These are phyloP conservation scores for Salvia hispanica DNA, from an alignment of 257 asterid species.

Conservation along the genomic window DNA sequence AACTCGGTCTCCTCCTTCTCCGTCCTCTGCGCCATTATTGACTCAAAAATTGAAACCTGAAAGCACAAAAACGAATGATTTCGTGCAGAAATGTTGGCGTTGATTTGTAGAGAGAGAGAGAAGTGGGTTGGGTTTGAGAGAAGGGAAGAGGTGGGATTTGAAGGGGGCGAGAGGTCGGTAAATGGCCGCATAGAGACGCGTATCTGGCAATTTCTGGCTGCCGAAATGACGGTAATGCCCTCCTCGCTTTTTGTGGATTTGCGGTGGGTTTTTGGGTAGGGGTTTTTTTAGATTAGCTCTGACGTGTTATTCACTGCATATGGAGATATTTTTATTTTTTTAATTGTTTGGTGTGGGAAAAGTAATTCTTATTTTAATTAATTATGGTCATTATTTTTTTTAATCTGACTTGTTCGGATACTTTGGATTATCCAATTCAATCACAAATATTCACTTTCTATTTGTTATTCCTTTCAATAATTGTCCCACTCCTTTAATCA, in stretches of 20 bases:
- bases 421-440: neutral
- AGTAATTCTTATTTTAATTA: neutral
- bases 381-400: neutral
- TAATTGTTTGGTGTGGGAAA: neutral
- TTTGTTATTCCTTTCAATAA: neutral
- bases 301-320: slow-evolving; percentile 48
- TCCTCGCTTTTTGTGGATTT: slow-evolving; percentile 29
- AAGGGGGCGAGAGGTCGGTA: slow-evolving; percentile 53
- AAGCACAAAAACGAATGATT: neutral
- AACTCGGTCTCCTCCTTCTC: slow-evolving; percentile 84
- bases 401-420: neutral
- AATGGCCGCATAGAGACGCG: slow-evolving; percentile 68
- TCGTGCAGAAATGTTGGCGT: neutral
- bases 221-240: slow-evolving; percentile 45
- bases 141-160: slow-evolving; percentile 34
- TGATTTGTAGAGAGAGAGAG: slow-evolving; percentile 20
- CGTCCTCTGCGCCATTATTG: slow-evolving; percentile 75
- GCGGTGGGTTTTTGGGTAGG: slow-evolving; percentile 25
- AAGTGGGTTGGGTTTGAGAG: slow-evolving; percentile 25
- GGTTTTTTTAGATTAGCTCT: slow-evolving; percentile 38
- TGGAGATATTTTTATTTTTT: neutral
- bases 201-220: slow-evolving; percentile 41
- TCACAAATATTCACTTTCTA: neutral
- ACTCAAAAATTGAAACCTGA: neutral
- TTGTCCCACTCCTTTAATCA: neutral